Evolutionary conservation across 306 rosid genomes (phyloP).

Genomic region (Astragalus membranaceus): DNA sequence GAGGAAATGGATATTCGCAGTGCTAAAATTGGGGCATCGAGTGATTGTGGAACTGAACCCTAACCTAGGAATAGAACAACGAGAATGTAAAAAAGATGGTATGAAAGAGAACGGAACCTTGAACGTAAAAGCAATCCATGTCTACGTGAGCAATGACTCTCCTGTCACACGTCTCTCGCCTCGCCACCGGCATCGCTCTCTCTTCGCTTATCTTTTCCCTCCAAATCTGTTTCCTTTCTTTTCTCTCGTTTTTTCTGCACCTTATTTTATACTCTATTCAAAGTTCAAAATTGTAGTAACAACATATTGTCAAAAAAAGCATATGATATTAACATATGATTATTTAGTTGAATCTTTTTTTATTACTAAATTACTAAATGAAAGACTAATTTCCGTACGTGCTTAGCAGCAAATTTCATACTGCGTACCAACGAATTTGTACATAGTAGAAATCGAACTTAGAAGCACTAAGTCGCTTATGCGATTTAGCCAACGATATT

Average conservation of each 20-base stretch:
- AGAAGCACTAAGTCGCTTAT: too few relatives aligned
- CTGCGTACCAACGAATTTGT: too few relatives aligned
- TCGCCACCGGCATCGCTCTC: slow-evolving; percentile 71
- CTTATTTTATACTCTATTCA: neutral
- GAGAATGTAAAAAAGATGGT: neutral
- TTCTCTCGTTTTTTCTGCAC: neutral
- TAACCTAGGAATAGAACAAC: neutral
- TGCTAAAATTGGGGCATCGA: neutral
- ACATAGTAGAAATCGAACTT: too few relatives aligned
- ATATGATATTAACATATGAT: too few relatives aligned
- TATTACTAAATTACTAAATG: too few relatives aligned
- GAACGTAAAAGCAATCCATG: slow-evolving; percentile 99
- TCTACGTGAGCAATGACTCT: slow-evolving; percentile 83
- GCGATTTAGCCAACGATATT: too few relatives aligned
- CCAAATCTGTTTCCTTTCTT: slow-evolving; percentile 18
- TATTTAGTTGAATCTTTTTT: too few relatives aligned
- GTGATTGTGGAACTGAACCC: neutral
- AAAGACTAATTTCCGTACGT: too few relatives aligned
- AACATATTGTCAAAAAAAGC: too few relatives aligned
- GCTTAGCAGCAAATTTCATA: too few relatives aligned
- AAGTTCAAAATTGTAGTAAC: too few relatives aligned
- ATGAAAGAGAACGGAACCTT: slow-evolving; percentile 41
- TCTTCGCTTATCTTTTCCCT: slow-evolving; percentile 23
- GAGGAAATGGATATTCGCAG: neutral
- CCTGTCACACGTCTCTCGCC: slow-evolving; percentile 62